These are phyloP conservation scores for Nitzschia sp. DNA, from an alignment of 108 stramenopile species.

Conservation along the genomic window DNA sequence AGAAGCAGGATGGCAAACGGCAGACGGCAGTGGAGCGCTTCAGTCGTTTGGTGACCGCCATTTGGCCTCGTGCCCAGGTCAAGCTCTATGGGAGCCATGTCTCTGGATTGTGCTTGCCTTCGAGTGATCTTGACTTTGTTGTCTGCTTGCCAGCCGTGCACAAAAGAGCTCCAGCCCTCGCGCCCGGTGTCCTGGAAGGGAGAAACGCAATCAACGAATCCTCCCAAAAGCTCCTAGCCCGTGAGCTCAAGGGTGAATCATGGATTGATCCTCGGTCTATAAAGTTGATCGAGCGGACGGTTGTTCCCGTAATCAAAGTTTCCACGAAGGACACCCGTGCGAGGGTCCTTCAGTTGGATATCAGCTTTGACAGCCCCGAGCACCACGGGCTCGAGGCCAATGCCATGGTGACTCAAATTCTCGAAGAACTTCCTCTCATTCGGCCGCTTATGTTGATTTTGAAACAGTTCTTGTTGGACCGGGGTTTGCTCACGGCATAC, in stretches of 20 bases:
- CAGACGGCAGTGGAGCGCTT: slow-evolving; percentile 59
- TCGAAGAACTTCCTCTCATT: slow-evolving; percentile 76
- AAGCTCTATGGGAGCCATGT: slow-evolving; percentile 89
- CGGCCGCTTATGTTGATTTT: slow-evolving; percentile 75
- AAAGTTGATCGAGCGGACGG: slow-evolving; percentile 80
- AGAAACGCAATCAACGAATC: slow-evolving; percentile 95
- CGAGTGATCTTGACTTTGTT: slow-evolving; percentile 93
- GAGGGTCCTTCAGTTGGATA: slow-evolving; percentile 70
- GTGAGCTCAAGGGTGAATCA: slow-evolving; percentile 85
- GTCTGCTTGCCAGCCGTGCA: slow-evolving; percentile 93
- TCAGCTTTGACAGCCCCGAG: slow-evolving; percentile 79
- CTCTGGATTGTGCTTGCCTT: slow-evolving; percentile 83
- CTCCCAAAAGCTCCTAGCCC: slow-evolving; percentile 87
- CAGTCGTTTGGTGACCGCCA: slow-evolving; percentile 60
- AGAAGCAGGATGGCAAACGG: slow-evolving; percentile 56
- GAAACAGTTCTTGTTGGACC: slow-evolving; percentile 88
- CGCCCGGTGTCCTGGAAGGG: slow-evolving; percentile 92
- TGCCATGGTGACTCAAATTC: slow-evolving; percentile 56
- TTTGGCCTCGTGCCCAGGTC: slow-evolving; percentile 86
- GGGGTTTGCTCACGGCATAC: slow-evolving; percentile 86
- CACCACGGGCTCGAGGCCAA: slow-evolving; percentile 84
- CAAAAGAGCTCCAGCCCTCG: slow-evolving; percentile 84
- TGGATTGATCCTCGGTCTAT: slow-evolving; percentile 87
- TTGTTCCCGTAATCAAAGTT: slow-evolving; percentile 84
- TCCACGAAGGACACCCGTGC: slow-evolving; percentile 83